Evolutionary conservation across 2,329 filamentous ascomycete species (phyloP), one percentile per base, ranked within the genome.

Genomic region (Sclerotinia borealis): DNA sequence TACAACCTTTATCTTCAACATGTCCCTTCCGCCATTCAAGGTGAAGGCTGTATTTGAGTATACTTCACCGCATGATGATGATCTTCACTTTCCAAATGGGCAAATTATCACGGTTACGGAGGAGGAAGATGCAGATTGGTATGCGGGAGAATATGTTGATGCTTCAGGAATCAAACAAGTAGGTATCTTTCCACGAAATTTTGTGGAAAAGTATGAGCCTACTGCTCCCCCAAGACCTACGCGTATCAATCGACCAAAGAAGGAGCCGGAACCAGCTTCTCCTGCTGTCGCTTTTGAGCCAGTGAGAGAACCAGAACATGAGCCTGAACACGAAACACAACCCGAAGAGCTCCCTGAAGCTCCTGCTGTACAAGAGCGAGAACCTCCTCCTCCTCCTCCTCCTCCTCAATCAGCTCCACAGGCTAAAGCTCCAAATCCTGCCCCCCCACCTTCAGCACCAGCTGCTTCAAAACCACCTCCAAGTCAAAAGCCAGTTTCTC

Each of bases 11-110:
- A 58, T 22, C 25, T 34, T 49, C 60, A 83, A 77, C 75, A 93
- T 93, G 89, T 81, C 88, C 76, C 77, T 76, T 66, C 81, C 82
- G 71, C 86, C 87, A 66, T 97, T 96, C 83, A 96, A 91, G 79
- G 95, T 99, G 81, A 96, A 93, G 83, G 92, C 95, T 71, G 79
- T 98, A 74, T 99, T 90, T 81, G 93, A 98, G 76, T 99, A 99
- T 80, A 81, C 84, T 75, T 98, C 95, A 70, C 85, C 85, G 67
- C 93, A 99, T 77, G 92, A 96, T 71, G 95, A 99, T 78, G 95
- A 99, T 78, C 87, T 99, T 70, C 90, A 85, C 75, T 99, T 99
- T 76, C 77, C 83, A 65, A 80, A 85, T 72, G 92, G 92, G 69
- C 93, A 97, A 79, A 84, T 98, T 77, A 96, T 99, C 75, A 95